A percentile compares a stretch with the other conserved stretches of the same genome.
Evolutionary conservation across 1,139 yeast species (phyloP).

Genomic region (Blastobotrys capitulatus): DNA sequence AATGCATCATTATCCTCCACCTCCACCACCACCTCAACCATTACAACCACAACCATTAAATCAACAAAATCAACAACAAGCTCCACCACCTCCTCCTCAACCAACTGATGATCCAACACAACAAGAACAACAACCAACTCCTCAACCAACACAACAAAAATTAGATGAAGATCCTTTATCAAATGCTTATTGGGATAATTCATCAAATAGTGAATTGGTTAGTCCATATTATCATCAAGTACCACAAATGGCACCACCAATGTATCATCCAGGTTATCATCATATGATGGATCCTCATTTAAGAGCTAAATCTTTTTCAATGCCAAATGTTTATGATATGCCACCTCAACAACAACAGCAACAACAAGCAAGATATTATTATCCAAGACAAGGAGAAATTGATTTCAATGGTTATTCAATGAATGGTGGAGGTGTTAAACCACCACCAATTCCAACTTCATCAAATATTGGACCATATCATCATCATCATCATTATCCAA

Average conservation of each 20-base stretch:
- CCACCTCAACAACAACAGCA: neutral
- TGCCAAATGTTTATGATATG: slow-evolving; percentile 20
- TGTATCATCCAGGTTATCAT: slow-evolving; percentile 10
- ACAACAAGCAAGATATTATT: slow-evolving; percentile 8
- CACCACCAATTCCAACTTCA: neutral
- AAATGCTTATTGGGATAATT: slow-evolving; percentile 24
- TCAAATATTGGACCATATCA: neutral
- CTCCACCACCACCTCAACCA: slow-evolving; percentile 2
- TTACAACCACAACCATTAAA: neutral
- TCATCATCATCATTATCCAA: slow-evolving; percentile 8
- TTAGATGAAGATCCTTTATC: slow-evolving; percentile 13
- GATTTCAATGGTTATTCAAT: slow-evolving; percentile 23
- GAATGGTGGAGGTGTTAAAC: slow-evolving; percentile 7
- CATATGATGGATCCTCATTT: slow-evolving; percentile 14
- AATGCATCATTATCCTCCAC: neutral
- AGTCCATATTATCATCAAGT: slow-evolving; percentile 19
- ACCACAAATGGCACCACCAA: slow-evolving; percentile 8
- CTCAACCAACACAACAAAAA: slow-evolving; percentile 2
- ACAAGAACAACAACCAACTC: neutral
- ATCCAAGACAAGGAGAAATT: slow-evolving; percentile 13
- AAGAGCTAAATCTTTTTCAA: slow-evolving; percentile 21
- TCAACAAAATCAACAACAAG: neutral
- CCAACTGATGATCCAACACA: neutral
- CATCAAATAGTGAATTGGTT: slow-evolving; percentile 22
- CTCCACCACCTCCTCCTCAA: neutral